Percentiles rank a stretch among this genome's conserved stretches.
phyloP scores from a whole-genome alignment of 2,329 filamentous ascomycete species.

The Acrocalymma vagum region DNA sequence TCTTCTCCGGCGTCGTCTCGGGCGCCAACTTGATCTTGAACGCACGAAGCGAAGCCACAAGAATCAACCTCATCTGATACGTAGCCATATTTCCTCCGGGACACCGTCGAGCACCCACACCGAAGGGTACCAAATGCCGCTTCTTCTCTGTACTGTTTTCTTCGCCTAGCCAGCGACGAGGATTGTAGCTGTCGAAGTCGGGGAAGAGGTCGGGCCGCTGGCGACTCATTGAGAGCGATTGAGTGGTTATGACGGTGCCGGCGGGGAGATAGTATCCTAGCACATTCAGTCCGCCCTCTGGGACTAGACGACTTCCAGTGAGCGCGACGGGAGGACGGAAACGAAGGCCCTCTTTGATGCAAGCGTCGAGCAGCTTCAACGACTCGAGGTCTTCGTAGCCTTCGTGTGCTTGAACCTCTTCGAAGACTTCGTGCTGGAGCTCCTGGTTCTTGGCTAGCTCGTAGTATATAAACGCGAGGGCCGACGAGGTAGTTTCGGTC shows the following conservation, averaged over 20 bases:
- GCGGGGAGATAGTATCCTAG: conserved; percentile 23
- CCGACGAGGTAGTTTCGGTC: conserved; percentile 28
- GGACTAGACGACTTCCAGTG: conserved; percentile 26
- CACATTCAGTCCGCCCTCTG: conserved; percentile 20
- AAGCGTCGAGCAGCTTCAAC: conserved; percentile 24
- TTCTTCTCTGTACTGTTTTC: conserved; percentile 20
- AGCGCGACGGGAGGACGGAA: conserved; percentile 29
- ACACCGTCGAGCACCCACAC: conserved; percentile 26
- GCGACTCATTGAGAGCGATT: conserved; percentile 26
- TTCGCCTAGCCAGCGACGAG: conserved; percentile 23
- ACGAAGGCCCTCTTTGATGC: conserved; percentile 29
- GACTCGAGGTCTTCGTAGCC: conserved; percentile 27
- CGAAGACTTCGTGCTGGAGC: conserved; percentile 19
- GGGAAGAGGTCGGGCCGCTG: conserved; percentile 29
- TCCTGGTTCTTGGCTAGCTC: conserved; percentile 24
- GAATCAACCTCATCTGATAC: conserved; percentile 27
- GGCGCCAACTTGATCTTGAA: conserved; percentile 22
- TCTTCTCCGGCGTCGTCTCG: conserved; percentile 26
- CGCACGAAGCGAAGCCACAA: conserved; percentile 22
- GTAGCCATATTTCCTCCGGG: conserved; percentile 30
- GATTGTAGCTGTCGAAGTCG: conserved; percentile 26
- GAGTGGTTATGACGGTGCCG: conserved; percentile 24
- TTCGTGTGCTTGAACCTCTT: conserved; percentile 20
- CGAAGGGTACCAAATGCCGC: conserved; percentile 24
- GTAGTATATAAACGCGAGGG: conserved; percentile 28